These are phyloP conservation scores for Dorcoceras hygrometricum DNA, from an alignment of 257 asterid species.

Conservation along the genomic window DNA sequence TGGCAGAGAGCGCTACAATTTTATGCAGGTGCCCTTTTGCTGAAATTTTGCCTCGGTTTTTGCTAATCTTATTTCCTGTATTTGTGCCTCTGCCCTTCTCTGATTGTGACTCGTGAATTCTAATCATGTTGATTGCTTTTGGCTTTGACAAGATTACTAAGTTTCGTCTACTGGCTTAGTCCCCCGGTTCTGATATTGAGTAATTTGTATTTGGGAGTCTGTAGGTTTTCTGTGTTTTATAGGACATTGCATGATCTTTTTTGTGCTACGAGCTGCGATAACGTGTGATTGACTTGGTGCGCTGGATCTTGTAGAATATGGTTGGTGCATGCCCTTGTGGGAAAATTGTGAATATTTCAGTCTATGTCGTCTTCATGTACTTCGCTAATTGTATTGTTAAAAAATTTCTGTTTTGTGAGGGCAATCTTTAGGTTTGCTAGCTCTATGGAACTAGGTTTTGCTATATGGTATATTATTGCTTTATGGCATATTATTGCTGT, in stretches of 20 bases:
- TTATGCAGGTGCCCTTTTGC: slow-evolving; percentile 70
- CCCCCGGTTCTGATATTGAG: neutral
- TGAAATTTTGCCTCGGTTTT: neutral
- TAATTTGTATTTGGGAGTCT: neutral
- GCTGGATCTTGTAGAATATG: neutral
- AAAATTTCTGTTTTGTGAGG: no score
- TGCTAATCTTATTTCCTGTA: neutral
- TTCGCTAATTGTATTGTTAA: neutral
- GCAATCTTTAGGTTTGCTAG: neutral
- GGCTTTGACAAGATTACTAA: neutral
- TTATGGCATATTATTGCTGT: neutral
- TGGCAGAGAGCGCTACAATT: slow-evolving; percentile 97
- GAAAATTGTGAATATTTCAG: neutral
- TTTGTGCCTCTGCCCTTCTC: neutral
- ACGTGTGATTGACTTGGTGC: neutral
- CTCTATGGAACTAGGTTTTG: neutral
- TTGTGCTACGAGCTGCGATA: neutral
- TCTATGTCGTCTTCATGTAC: neutral
- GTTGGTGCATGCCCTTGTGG: neutral
- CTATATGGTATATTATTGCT: neutral
- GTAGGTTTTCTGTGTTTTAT: neutral
- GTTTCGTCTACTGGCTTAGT: neutral
- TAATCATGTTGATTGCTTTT: slow-evolving; percentile 5
- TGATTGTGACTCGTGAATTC: slow-evolving; percentile 2
- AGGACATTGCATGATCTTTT: neutral